These are phyloP conservation scores for Didymella exigua DNA, from an alignment of 2,329 filamentous ascomycete species.

Conservation along the genomic window DNA sequence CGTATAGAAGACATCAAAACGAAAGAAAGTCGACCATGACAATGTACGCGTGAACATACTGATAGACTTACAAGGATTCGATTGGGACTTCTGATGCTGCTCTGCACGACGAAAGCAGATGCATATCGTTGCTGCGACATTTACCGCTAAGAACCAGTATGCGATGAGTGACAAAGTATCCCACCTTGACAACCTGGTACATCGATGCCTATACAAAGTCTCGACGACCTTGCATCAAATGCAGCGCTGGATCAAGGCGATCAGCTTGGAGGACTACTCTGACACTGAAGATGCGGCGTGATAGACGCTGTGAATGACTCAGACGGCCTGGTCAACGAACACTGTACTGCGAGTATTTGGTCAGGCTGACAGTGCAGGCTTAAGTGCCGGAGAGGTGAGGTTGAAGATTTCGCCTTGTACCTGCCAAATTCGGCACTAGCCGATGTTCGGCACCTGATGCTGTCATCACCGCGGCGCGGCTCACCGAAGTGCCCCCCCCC, in stretches of 20 bases:
- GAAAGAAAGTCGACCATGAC: no score
- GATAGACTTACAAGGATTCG: no score
- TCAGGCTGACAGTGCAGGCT: background rate
- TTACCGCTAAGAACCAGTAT: no score
- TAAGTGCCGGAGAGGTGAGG: constrained; percentile 10
- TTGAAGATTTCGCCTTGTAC: background rate
- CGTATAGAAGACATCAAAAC: no score
- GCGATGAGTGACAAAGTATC: background rate
- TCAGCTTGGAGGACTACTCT: background rate
- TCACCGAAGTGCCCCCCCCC: constrained; percentile 10
- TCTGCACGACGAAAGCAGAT: no score
- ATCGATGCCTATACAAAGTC: background rate
- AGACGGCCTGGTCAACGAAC: background rate
- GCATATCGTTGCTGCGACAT: no score
- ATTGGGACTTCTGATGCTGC: no score
- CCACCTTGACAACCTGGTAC: background rate
- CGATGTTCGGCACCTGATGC: constrained; percentile 13
- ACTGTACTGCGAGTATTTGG: background rate
- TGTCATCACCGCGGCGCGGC: constrained; percentile 7
- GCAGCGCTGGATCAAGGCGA: background rate
- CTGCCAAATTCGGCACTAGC: constrained; percentile 13
- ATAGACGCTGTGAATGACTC: background rate
- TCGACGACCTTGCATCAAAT: background rate
- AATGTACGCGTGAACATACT: no score
- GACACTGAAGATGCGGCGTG: no score